Conservation (phyloP, 2,329 filamentous ascomycete genomes). For the Neopestalotiopsis rosae region DNA sequence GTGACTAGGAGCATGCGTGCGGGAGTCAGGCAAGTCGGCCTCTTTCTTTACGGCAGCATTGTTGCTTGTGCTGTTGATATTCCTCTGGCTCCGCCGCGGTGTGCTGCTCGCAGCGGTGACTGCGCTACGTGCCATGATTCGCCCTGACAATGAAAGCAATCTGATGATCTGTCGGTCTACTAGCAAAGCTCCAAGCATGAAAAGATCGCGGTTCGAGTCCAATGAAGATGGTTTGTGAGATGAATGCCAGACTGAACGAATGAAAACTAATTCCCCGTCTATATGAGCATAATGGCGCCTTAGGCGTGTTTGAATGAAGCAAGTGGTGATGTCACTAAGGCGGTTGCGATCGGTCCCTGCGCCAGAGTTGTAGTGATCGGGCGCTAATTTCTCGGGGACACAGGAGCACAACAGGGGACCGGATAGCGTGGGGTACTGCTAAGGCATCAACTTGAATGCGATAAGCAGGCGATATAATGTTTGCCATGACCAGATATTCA, state of each 20-base stretch:
- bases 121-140: slow-evolving; percentile 19
- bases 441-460: neutral
- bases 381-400: neutral
- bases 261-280: neutral
- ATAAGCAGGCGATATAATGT: no score
- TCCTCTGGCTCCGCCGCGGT: slow-evolving; percentile 20
- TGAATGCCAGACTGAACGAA: neutral
- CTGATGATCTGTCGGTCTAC: neutral
- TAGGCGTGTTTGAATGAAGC: neutral
- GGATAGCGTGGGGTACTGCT: neutral
- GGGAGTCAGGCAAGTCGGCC: slow-evolving; percentile 1
- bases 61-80: slow-evolving; percentile 9
- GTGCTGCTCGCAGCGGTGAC: slow-evolving; percentile 4
- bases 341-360: slow-evolving; percentile 19
- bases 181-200: neutral
- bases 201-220: neutral
- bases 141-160: neutral
- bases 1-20: neutral
- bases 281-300: neutral
- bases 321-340: slow-evolving; percentile 18
- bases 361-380: slow-evolving; percentile 12
- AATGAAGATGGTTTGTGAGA: neutral
- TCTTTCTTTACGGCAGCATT: slow-evolving; percentile 23
- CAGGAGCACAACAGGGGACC: neutral
- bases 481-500: no score